A percentile compares a stretch with the other conserved stretches of the same genome.
Evolutionary conservation across 192 early-diverging fungal species (phyloP).

Genomic region (Umbelopsis ramanniana): DNA sequence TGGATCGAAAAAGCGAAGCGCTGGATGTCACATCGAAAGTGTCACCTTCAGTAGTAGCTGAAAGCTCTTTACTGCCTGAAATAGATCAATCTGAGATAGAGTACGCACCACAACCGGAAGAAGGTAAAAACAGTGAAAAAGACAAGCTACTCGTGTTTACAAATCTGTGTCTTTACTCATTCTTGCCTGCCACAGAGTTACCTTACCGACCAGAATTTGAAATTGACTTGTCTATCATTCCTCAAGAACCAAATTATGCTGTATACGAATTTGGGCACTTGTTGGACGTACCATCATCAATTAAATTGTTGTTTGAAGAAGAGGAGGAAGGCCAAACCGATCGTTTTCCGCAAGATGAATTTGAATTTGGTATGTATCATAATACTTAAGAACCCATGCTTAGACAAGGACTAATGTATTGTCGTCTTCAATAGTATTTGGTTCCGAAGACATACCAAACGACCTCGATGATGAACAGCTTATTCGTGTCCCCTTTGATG

Average conservation of each 20-base stretch:
- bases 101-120: slow-evolving; percentile 2
- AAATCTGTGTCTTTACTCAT: not conserved
- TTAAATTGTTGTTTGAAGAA: not conserved
- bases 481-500: not conserved
- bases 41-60: not conserved
- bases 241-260: not conserved
- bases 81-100: not conserved
- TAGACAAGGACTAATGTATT: not conserved
- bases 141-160: not conserved
- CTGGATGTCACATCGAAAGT: not conserved
- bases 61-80: not conserved
- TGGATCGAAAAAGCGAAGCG: not conserved
- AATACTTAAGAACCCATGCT: not conserved
- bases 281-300: not conserved
- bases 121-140: not conserved
- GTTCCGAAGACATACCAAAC: not conserved
- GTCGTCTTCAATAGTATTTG: not conserved
- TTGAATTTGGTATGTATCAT: slow-evolving; percentile 1
- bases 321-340: not conserved
- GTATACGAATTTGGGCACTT: slow-evolving; percentile 11
- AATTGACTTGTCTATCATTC: not conserved
- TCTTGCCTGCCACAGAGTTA: not conserved
- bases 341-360: slow-evolving; percentile 4
- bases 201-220: slow-evolving; percentile 3
- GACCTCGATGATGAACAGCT: not conserved